phyloP scores from a whole-genome alignment of 2,329 filamentous ascomycete genomes.

The Pseudopithomyces chartarum region DNA sequence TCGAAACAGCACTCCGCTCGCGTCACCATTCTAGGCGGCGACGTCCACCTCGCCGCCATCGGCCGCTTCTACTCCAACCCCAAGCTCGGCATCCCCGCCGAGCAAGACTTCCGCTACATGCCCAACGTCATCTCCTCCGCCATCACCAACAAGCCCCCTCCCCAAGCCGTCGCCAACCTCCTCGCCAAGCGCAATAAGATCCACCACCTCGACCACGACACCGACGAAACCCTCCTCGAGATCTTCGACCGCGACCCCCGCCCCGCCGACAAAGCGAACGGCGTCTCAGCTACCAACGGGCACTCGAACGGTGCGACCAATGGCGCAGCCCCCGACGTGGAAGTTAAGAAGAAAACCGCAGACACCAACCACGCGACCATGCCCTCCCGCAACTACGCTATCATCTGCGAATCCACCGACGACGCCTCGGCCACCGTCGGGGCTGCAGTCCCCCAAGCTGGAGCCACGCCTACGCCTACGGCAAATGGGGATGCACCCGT shows the following conservation, averaged over 20 bases:
- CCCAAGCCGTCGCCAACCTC: slow-evolving; percentile 67
- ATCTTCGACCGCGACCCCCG: slow-evolving; percentile 65
- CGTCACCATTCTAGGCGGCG: slow-evolving; percentile 66
- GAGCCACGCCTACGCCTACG: slow-evolving; percentile 26
- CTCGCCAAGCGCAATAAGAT: slow-evolving; percentile 68
- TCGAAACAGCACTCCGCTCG: slow-evolving; percentile 61
- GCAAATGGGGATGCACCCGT: slow-evolving; percentile 36
- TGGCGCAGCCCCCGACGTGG: slow-evolving; percentile 21
- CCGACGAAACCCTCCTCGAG: slow-evolving; percentile 67
- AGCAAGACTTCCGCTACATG: slow-evolving; percentile 67
- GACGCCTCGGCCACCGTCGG: slow-evolving; percentile 25
- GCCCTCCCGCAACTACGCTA: slow-evolving; percentile 69
- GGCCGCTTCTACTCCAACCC: slow-evolving; percentile 69
- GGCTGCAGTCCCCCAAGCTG: slow-evolving; percentile 22
- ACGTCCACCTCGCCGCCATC: slow-evolving; percentile 67
- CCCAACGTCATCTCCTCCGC: slow-evolving; percentile 67
- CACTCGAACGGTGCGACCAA: slow-evolving; percentile 24
- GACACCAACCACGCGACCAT: slow-evolving; percentile 84
- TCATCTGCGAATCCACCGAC: slow-evolving; percentile 59
- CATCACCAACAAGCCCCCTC: slow-evolving; percentile 71
- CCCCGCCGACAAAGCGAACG: slow-evolving; percentile 17
- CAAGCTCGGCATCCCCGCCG: slow-evolving; percentile 59
- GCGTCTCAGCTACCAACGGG: not conserved
- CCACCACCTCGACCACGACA: slow-evolving; percentile 65
- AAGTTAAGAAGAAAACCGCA: slow-evolving; percentile 62